A percentile compares a stretch with the other conserved stretches of the same genome.
Evolutionary conservation across 495 filamentous ascomycete species (phyloP).

Genomic region (Lentithecium fluviatile): DNA sequence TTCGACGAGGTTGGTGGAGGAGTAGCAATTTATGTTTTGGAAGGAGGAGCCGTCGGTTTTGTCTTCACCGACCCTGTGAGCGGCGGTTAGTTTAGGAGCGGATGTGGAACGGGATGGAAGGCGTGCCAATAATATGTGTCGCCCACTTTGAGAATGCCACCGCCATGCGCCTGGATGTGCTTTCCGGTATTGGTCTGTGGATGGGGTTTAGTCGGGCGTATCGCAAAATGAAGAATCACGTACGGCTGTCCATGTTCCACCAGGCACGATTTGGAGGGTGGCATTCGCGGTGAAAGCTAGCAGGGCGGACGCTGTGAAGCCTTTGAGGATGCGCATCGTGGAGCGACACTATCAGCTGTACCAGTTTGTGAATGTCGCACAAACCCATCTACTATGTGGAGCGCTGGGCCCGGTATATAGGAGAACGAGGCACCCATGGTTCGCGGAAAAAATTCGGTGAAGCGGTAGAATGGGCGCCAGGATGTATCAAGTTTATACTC

Average conservation of each 20-base stretch:
- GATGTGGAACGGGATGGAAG: not conserved
- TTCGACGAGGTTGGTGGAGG: slow-evolving; percentile 57
- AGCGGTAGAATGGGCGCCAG: not conserved
- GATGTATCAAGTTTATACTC: not conserved
- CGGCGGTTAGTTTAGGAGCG: not conserved
- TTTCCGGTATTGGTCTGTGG: slow-evolving; percentile 44
- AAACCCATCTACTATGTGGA: not conserved
- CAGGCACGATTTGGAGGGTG: slow-evolving; percentile 32
- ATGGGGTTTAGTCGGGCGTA: not conserved
- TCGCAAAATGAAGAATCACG: not conserved
- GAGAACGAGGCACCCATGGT: not conserved
- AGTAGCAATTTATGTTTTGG: slow-evolving; percentile 61
- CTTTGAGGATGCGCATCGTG: not conserved
- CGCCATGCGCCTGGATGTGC: slow-evolving; percentile 61
- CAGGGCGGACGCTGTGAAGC: not conserved
- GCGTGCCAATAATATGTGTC: slow-evolving; percentile 47
- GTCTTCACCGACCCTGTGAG: slow-evolving; percentile 65
- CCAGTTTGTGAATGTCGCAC: not conserved
- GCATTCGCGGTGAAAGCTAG: not conserved
- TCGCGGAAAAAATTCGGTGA: not conserved
- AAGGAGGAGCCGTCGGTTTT: slow-evolving; percentile 59
- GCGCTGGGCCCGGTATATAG: not conserved
- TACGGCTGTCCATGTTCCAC: slow-evolving; percentile 36
- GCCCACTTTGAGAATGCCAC: slow-evolving; percentile 54
- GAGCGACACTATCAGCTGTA: not conserved